These are phyloP conservation scores for Yamadazyma triangularis DNA, from an alignment of 1,139 yeast species.

Conservation along the genomic window DNA sequence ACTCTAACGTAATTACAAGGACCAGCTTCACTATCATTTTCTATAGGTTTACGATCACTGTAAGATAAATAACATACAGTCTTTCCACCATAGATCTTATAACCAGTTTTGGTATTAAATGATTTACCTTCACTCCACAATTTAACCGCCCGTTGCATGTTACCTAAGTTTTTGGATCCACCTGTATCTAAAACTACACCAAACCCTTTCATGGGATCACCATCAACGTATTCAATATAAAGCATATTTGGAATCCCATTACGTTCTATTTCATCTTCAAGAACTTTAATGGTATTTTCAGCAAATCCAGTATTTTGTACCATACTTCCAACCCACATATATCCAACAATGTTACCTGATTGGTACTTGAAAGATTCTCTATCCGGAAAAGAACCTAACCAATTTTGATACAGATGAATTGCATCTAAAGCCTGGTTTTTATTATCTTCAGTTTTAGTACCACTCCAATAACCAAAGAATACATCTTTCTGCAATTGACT, in stretches of 20 bases:
- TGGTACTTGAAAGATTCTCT: conserved; percentile 8
- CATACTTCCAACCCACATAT: conserved; percentile 14
- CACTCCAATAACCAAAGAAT: conserved; percentile 10
- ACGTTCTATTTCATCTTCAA: conserved; percentile 9
- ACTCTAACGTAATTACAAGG: conserved; percentile 6
- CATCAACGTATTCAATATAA: conserved; percentile 10
- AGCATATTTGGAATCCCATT: conserved; percentile 11
- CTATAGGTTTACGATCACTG: conserved; percentile 6
- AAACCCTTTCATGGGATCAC: conserved; percentile 10
- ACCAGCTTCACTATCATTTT: conserved; percentile 8
- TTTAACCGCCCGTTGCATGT: conserved; percentile 12
- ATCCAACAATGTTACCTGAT: conserved; percentile 9
- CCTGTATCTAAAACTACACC: conserved; percentile 11
- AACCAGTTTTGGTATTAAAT: conserved; percentile 6
- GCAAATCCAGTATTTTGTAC: conserved; percentile 13
- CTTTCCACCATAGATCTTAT: conserved; percentile 3
- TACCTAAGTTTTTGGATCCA: conserved; percentile 5
- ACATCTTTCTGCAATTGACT: conserved; percentile 6
- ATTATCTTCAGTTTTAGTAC: conserved; percentile 9
- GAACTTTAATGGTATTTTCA: conserved; percentile 9
- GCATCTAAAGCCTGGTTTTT: conserved; percentile 9
- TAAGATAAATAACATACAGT: conserved; percentile 7
- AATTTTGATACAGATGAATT: conserved; percentile 6
- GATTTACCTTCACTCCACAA: conserved; percentile 11
- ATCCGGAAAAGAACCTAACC: conserved; percentile 6